Percentiles rank a stretch among this genome's conserved stretches.
These are phyloP conservation scores for Corniculantispora saksenae DNA, from an alignment of 2,329 filamentous ascomycete species.

Conservation along the genomic window DNA sequence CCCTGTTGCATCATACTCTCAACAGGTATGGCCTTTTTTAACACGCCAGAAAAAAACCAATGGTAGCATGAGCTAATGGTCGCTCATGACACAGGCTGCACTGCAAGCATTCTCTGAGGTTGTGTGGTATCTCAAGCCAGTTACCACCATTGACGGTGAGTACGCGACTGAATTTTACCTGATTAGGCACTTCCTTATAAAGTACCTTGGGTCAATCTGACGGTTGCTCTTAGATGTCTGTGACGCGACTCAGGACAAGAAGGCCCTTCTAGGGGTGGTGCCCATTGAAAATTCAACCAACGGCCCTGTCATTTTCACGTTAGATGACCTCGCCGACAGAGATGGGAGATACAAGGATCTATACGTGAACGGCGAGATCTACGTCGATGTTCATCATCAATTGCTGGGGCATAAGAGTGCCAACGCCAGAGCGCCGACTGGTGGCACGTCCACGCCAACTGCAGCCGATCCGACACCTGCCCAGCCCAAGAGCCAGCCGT, in stretches of 20 bases:
- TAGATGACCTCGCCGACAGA: constrained; percentile 84
- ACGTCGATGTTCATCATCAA: constrained; percentile 86
- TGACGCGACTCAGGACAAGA: constrained; percentile 67
- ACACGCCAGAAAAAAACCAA: no score
- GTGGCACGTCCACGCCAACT: constrained; percentile 52
- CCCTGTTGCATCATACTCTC: constrained; percentile 17
- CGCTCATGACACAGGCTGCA: constrained; percentile 40
- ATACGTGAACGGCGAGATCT: constrained; percentile 78
- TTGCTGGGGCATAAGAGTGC: constrained; percentile 61
- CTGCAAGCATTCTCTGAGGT: constrained; percentile 49
- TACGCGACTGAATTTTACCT: constrained; percentile 21
- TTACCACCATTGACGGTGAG: constrained; percentile 52
- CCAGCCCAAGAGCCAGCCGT: constrained; percentile 50
- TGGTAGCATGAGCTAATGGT: neutral
- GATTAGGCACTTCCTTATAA: neutral
- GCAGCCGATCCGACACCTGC: constrained; percentile 43
- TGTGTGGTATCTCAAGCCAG: constrained; percentile 51
- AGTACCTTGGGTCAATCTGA: neutral
- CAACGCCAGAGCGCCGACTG: neutral
- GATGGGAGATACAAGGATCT: constrained; percentile 65
- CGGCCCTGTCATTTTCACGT: constrained; percentile 84
- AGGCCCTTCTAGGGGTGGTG: constrained; percentile 73
- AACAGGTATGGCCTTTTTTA: constrained; percentile 10
- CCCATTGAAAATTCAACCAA: constrained; percentile 97
- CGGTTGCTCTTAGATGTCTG: constrained; percentile 66